Evolutionary conservation across 2,329 filamentous ascomycete genomes (phyloP).

Genomic region (Fusarium sp.): DNA sequence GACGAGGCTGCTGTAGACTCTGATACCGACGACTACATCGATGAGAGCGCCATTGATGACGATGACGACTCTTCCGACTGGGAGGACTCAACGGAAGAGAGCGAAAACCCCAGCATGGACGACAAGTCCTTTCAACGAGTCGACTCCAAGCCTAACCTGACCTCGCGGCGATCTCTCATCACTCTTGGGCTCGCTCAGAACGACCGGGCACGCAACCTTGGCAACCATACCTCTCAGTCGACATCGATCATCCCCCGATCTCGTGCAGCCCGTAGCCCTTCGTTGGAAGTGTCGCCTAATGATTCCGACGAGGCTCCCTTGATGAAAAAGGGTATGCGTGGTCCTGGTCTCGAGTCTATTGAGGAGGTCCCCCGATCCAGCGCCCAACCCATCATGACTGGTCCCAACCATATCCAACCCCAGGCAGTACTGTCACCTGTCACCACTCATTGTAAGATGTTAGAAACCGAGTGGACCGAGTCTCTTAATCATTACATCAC

Average conservation of each 20-base stretch:
- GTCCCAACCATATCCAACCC: slow-evolving; percentile 72
- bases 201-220: slow-evolving; percentile 77
- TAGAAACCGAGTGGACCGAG: slow-evolving; percentile 92
- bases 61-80: slow-evolving; percentile 74
- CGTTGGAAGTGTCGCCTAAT: slow-evolving; percentile 72
- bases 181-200: slow-evolving; percentile 87
- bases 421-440: slow-evolving; percentile 88
- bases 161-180: slow-evolving; percentile 87
- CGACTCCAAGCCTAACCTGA: slow-evolving; percentile 86
- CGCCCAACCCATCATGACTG: slow-evolving; percentile 83
- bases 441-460: slow-evolving; percentile 94
- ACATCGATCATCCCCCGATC: slow-evolving; percentile 76
- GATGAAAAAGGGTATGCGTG: slow-evolving; percentile 72
- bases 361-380: slow-evolving; percentile 74
- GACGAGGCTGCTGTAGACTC: slow-evolving; percentile 67
- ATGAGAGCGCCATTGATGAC: slow-evolving; percentile 85
- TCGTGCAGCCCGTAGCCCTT: too few relatives aligned
- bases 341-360: slow-evolving; percentile 65
- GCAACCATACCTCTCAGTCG: slow-evolving; percentile 75
- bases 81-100: slow-evolving; percentile 81
- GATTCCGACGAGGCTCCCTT: slow-evolving; percentile 73
- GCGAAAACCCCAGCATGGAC: slow-evolving; percentile 84
- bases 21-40: slow-evolving; percentile 77
- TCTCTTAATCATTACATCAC: slow-evolving; percentile 91
- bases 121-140: slow-evolving; percentile 91